Evolutionary conservation across 176 grass and related monocot genomes (phyloP).

Genomic region (Avena sativa): DNA sequence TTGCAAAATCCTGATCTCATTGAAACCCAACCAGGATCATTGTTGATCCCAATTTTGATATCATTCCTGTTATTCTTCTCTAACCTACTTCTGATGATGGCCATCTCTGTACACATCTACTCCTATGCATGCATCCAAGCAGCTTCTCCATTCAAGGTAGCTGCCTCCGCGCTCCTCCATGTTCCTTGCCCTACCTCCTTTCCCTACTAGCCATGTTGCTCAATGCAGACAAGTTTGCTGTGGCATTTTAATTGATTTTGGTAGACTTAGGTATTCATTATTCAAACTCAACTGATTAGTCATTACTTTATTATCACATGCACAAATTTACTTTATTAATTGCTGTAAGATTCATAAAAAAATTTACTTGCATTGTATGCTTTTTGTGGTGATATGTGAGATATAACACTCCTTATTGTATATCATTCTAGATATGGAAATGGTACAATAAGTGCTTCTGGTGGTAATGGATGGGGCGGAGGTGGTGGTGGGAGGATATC

Average conservation of each 20-base stretch:
- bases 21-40: not conserved
- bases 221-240: not conserved
- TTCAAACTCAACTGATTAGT: not conserved
- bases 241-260: not conserved
- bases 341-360: constrained; percentile 5
- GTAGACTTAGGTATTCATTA: not conserved
- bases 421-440: constrained; percentile 76
- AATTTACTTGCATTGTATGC: constrained; percentile 31
- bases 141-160: not conserved
- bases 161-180: not conserved
- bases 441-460: constrained; percentile 92
- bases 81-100: constrained; percentile 5
- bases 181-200: not conserved
- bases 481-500: constrained; percentile 95
- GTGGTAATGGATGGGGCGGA: constrained; percentile 94
- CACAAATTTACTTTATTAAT: constrained; percentile 19
- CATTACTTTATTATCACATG: not conserved
- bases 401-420: constrained; percentile 32
- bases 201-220: not conserved
- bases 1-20: not conserved
- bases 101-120: not conserved
- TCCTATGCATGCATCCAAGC: not conserved
- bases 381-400: constrained; percentile 30
- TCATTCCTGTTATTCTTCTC: not conserved
- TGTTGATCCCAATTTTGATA: constrained; percentile 12